Conservation (phyloP, 73 alveolate species). For the Symbiodinium natans region DNA sequence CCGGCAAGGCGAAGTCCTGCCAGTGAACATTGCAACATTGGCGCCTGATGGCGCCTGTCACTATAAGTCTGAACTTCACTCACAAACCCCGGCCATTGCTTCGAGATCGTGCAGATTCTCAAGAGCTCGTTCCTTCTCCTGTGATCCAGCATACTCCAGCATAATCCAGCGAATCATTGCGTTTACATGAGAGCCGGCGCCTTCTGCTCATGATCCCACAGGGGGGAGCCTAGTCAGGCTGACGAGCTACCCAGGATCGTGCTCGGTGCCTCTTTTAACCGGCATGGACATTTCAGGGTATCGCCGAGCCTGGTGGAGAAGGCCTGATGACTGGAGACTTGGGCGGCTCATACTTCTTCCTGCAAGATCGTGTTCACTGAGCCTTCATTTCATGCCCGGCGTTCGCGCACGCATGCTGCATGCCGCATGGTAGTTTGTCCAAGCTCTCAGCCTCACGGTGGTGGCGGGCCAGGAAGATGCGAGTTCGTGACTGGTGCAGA, state of each 20-base stretch:
- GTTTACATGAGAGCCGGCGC: background rate
- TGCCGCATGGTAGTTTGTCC: too few relatives aligned
- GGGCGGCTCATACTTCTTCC: constrained; percentile 92
- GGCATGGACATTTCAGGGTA: background rate
- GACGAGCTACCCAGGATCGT: background rate
- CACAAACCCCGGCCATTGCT: background rate
- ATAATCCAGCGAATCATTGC: background rate
- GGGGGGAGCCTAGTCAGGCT: background rate
- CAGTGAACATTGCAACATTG: too few relatives aligned
- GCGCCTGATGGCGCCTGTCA: too few relatives aligned
- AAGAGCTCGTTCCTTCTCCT: constrained; percentile 16
- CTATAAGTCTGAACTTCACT: too few relatives aligned
- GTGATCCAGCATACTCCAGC: background rate
- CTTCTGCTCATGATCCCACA: background rate
- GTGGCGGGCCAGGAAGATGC: constrained; percentile 94
- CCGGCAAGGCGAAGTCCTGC: background rate
- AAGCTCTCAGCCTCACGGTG: constrained; percentile 24
- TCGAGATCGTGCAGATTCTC: background rate
- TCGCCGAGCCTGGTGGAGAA: constrained; percentile 64
- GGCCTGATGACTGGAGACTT: constrained; percentile 82
- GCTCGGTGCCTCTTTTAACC: background rate
- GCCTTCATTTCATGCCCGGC: background rate
- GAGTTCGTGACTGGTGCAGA: constrained; percentile 24
- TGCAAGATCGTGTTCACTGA: background rate
- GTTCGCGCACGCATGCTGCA: background rate